phyloP scores from a whole-genome alignment of 1,284 basidiomycete species.

The Pyrrhoderma lamaoense region DNA sequence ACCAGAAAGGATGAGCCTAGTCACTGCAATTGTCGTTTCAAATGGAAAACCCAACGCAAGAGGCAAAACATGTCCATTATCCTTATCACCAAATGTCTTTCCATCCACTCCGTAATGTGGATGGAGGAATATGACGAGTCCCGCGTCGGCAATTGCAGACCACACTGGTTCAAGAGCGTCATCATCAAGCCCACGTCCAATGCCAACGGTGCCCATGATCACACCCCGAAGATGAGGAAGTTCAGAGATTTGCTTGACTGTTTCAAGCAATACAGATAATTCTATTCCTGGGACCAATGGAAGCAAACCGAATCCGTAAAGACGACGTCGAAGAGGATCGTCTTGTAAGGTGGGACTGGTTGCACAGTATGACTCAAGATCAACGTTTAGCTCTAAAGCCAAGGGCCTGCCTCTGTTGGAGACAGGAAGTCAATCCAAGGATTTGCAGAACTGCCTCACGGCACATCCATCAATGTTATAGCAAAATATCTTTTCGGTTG shows the following conservation, averaged over 20 bases:
- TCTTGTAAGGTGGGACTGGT: conserved; percentile 40
- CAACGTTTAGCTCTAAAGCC: conserved; percentile 62
- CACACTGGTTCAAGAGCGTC: conserved; percentile 69
- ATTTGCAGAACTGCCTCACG: conserved; percentile 57
- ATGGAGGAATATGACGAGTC: conserved; percentile 72
- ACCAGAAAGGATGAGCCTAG: conserved; percentile 74
- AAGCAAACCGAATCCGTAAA: conserved; percentile 80
- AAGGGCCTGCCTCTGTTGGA: conserved; percentile 58
- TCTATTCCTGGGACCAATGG: conserved; percentile 67
- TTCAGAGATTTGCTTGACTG: conserved; percentile 56
- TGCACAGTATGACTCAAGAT: conserved; percentile 73
- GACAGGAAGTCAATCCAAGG: conserved; percentile 84
- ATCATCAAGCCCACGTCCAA: conserved; percentile 78
- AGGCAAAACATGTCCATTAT: conserved; percentile 81
- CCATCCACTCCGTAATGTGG: conserved; percentile 74
- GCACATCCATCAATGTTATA: conserved; percentile 2
- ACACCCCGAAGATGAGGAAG: conserved; percentile 68
- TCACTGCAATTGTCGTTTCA: conserved; percentile 76
- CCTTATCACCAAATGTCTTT: conserved; percentile 60
- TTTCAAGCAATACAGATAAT: conserved; percentile 47
- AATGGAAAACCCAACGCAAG: conserved; percentile 84
- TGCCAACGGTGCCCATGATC: conserved; percentile 73
- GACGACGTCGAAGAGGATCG: conserved; percentile 38
- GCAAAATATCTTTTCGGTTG: neutral
- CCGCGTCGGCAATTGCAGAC: conserved; percentile 59